These are phyloP conservation scores for Samsoniella hepiali DNA, from an alignment of 2,329 filamentous ascomycete genomes.

Conservation along the genomic window DNA sequence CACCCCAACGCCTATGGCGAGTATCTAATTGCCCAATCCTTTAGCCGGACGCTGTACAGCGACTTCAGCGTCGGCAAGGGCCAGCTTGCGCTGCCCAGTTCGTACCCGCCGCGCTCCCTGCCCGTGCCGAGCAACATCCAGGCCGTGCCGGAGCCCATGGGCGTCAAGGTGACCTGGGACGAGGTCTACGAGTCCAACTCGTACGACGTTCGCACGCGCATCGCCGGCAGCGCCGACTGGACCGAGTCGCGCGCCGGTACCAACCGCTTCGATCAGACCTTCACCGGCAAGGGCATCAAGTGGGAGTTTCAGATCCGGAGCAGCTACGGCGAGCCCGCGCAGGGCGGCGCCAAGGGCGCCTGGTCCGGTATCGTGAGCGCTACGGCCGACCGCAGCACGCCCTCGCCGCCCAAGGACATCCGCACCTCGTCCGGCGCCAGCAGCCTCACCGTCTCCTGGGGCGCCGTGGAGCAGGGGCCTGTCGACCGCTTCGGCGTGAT, in stretches of 20 bases:
- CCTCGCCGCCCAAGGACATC: not conserved
- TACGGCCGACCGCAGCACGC: not conserved
- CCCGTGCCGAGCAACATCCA: constrained; percentile 3
- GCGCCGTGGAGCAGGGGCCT: not conserved
- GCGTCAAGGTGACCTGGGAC: constrained; percentile 11
- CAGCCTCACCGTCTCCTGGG: not conserved
- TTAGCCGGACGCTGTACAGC: not conserved
- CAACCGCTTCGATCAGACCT: not conserved
- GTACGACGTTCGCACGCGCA: constrained; percentile 7
- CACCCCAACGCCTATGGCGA: constrained; percentile 8
- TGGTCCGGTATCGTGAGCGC: not conserved
- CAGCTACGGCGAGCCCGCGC: constrained; percentile 3
- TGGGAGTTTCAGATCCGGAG: constrained; percentile 8
- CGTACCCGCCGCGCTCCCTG: not conserved
- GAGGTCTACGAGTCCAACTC: constrained; percentile 1
- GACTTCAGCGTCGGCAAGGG: constrained; percentile 2
- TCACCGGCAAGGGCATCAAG: not conserved
- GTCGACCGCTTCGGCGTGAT: not conserved
- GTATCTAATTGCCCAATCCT: constrained; percentile 8
- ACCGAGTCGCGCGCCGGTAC: not conserved
- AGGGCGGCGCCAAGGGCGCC: not conserved
- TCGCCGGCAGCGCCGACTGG: not conserved
- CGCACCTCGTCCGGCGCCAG: not conserved
- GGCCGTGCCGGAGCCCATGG: not conserved
- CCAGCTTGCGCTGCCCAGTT: not conserved